Base-by-base conservation (phyloP, 2,329 filamentous ascomycete species). In the Dactylellina drechsleri region DNA sequence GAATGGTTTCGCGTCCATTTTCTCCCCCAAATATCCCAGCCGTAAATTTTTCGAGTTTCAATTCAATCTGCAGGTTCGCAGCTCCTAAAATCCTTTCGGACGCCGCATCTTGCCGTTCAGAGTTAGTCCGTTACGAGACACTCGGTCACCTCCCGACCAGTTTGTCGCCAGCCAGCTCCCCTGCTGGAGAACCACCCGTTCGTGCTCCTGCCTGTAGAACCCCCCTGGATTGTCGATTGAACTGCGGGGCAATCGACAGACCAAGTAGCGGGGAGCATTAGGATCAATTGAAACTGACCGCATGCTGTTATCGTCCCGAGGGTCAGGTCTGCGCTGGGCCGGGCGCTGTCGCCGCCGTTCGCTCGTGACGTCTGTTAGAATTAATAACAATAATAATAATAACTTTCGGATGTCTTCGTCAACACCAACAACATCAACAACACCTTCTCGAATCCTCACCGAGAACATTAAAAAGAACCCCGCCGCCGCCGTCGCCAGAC, bases 101-200 rank as follows among this genome's bases (percentile, higher is more conserved):
- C 26, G 8, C 52, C 26, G 61, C 61, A 36, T n/a, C 16, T 18
- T 8, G 52, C 13, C 13, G n/a, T 26, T 36, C 28, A 15, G 7
- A 8, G 28, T 28, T 53, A 45, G 18, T 47, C 45, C 26, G 26
- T n/a, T n/a, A 8, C 6, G 28, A 58, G 26, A 57, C 66, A 28
- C 41, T 64, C 66, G 66, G 66, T 53, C 52, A 64, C 53, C 66
- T 58, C 53, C 66, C 66, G 66, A 71, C 59, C 31, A n/a, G 49
- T 70, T 47, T 12, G 20, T 53, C 43, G 15, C 16, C 43, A 47
- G 13, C 10, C 52, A 53, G 28, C 28, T 43, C 23, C 36, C 59
- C 50, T 36, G 36, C 16, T 23, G 10, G 36, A 20, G 18, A 52
- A 8, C 8, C 13, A 12, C 26, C 26, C 66, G 50, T 59, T 71